Percentiles rank a stretch among this genome's conserved stretches.
Conservation (phyloP, 768 basidiomycete genomes). For the Candolleomyces eurysporus region DNA sequence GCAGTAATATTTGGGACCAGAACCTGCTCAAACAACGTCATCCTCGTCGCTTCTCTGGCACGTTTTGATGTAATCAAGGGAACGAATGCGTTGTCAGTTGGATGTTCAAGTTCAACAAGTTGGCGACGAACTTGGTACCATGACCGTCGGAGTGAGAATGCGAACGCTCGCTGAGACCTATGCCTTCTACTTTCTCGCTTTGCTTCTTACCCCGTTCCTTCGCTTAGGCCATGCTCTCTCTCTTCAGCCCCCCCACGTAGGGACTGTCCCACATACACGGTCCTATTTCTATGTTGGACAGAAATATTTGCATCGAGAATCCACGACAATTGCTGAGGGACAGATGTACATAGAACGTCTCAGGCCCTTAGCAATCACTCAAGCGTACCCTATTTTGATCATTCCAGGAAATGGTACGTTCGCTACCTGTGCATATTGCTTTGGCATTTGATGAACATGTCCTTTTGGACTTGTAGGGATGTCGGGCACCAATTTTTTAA, state of each 20-base stretch:
- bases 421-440: neutral
- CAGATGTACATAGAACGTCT: constrained; percentile 56
- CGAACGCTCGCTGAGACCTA: no score
- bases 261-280: constrained; percentile 39
- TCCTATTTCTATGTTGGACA: constrained; percentile 50
- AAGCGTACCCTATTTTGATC: constrained; percentile 41
- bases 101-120: no score
- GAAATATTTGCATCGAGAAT: constrained; percentile 31
- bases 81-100: no score
- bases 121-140: no score
- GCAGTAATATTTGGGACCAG: no score
- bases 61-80: no score
- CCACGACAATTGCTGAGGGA: constrained; percentile 36
- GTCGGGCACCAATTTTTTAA: constrained; percentile 52
- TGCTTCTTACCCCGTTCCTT: neutral
- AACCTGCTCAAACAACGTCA: no score
- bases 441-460: neutral
- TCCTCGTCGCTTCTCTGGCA: no score
- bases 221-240: neutral
- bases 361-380: constrained; percentile 36
- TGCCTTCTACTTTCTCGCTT: no score
- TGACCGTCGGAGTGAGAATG: no score
- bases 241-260: neutral
- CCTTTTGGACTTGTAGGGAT: constrained; percentile 29
- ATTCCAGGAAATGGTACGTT: constrained; percentile 45